A percentile compares a stretch with the other conserved stretches of the same genome.
Conservation (phyloP, 345 rosid species). For the Eutrema heterophyllum region DNA sequence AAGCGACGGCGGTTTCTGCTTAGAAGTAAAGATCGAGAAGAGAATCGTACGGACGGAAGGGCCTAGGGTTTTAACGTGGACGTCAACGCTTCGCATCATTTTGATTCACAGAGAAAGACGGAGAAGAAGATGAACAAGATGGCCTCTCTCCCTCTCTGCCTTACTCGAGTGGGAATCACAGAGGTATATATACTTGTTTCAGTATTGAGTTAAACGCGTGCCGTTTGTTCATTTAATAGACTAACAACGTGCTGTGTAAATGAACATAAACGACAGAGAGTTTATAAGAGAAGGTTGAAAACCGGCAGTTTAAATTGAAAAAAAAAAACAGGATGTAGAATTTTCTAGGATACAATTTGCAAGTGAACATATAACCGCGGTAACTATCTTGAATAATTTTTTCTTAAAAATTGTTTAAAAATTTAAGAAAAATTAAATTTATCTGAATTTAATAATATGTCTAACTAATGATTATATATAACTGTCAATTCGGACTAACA, state of each 20-base stretch:
- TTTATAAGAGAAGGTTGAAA: not conserved
- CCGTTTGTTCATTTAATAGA: not conserved
- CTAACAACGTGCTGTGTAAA: not conserved
- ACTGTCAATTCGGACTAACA: no score
- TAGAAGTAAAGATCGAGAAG: conserved; percentile 20
- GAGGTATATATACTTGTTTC: not conserved
- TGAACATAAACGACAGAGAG: not conserved
- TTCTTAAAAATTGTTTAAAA: no score
- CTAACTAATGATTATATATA: no score
- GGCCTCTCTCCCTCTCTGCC: not conserved
- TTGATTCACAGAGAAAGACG: not conserved
- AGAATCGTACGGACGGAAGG: conserved; percentile 18
- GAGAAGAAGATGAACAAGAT: not conserved
- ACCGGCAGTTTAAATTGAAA: not conserved
- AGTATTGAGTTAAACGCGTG: not conserved
- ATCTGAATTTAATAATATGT: no score
- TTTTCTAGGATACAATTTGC: not conserved
- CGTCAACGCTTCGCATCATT: conserved; percentile 24
- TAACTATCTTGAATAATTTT: no score
- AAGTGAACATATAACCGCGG: not conserved
- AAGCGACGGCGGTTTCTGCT: conserved; percentile 19
- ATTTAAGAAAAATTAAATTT: no score
- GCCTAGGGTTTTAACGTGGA: conserved; percentile 19
- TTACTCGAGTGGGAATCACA: not conserved
- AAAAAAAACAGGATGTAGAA: not conserved